phyloP scores from a whole-genome alignment of 2,329 filamentous ascomycete species.

The Claviceps sorghi region DNA sequence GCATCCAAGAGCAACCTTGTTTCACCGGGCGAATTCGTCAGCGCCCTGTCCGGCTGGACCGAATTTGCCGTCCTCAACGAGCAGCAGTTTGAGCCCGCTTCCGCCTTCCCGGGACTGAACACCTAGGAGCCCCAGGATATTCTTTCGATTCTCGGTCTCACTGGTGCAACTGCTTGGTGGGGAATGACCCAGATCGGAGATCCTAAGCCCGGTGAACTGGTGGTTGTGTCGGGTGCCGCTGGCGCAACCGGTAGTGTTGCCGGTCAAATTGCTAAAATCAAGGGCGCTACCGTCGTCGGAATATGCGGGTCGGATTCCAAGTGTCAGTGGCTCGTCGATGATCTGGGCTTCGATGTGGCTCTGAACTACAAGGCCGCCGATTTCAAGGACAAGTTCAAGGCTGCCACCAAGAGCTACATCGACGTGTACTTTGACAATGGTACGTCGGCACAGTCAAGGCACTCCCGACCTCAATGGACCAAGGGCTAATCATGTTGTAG shows the following conservation, averaged over 20 bases:
- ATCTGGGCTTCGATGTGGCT: constrained; percentile 52
- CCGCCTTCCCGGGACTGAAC: constrained; percentile 24
- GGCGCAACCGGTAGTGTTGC: constrained; percentile 65
- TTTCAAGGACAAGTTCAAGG: constrained; percentile 45
- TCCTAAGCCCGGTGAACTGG: constrained; percentile 54
- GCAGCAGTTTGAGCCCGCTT: constrained; percentile 29
- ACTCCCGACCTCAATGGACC: too few species aligned
- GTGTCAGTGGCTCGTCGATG: constrained; percentile 47
- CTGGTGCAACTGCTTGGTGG: constrained; percentile 63
- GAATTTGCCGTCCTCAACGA: constrained; percentile 47
- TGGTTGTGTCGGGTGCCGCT: constrained; percentile 64
- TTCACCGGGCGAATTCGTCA: constrained; percentile 43
- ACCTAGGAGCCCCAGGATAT: constrained; percentile 37
- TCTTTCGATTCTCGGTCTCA: constrained; percentile 48
- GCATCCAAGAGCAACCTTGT: constrained; percentile 42
- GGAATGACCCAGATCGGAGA: constrained; percentile 56
- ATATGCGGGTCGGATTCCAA: constrained; percentile 54
- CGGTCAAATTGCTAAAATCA: constrained; percentile 64
- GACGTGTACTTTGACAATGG: constrained; percentile 61
- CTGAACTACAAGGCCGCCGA: constrained; percentile 55
- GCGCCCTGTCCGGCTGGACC: constrained; percentile 45
- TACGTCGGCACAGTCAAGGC: constrained; percentile 8
- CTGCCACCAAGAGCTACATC: constrained; percentile 42
- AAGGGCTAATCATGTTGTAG: constrained; percentile 13
- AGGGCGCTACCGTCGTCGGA: constrained; percentile 47